Percentiles rank a stretch among this genome's conserved stretches.
These are phyloP conservation scores for Cercospora zeina DNA, from an alignment of 2,329 filamentous ascomycete genomes.

Conservation along the genomic window DNA sequence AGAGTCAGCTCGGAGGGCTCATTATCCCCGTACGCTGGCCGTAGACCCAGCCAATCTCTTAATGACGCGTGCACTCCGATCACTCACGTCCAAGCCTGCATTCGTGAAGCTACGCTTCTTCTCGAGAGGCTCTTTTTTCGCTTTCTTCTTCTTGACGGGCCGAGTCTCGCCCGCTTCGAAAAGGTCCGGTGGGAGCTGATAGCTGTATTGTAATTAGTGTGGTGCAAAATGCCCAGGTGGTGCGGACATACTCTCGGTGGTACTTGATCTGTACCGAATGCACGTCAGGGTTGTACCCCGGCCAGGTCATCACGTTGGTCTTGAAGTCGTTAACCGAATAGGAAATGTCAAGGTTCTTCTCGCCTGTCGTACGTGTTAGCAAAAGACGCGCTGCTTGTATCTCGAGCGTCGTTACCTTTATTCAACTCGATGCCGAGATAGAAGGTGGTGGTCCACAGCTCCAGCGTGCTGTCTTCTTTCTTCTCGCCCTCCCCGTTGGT, in stretches of 20 bases:
- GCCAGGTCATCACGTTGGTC: constrained; percentile 72
- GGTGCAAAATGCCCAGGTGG: no score
- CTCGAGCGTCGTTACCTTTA: constrained; percentile 25
- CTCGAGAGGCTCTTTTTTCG: constrained; percentile 39
- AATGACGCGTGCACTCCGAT: constrained; percentile 6
- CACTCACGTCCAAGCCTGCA: constrained; percentile 51
- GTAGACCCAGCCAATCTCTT: constrained; percentile 8
- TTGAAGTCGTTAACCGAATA: constrained; percentile 85
- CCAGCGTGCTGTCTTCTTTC: constrained; percentile 48
- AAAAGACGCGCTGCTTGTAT: not conserved
- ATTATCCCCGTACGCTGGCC: constrained; percentile 1
- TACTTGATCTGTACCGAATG: constrained; percentile 81
- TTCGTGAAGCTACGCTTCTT: constrained; percentile 50
- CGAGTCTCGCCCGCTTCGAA: constrained; percentile 73
- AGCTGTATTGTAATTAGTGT: constrained; percentile 58
- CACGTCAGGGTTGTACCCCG: constrained; percentile 71
- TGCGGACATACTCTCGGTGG: constrained; percentile 72
- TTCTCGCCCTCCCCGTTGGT: constrained; percentile 36
- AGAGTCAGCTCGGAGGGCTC: constrained; percentile 13
- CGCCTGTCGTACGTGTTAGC: constrained; percentile 48
- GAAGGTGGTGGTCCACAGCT: constrained; percentile 84
- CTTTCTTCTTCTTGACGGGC: constrained; percentile 48
- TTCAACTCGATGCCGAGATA: constrained; percentile 86
- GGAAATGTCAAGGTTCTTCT: constrained; percentile 73
- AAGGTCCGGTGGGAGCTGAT: constrained; percentile 84